Evolutionary conservation across 2,329 filamentous ascomycete species (phyloP).

Genomic region (Fusarium drepaniforme): DNA sequence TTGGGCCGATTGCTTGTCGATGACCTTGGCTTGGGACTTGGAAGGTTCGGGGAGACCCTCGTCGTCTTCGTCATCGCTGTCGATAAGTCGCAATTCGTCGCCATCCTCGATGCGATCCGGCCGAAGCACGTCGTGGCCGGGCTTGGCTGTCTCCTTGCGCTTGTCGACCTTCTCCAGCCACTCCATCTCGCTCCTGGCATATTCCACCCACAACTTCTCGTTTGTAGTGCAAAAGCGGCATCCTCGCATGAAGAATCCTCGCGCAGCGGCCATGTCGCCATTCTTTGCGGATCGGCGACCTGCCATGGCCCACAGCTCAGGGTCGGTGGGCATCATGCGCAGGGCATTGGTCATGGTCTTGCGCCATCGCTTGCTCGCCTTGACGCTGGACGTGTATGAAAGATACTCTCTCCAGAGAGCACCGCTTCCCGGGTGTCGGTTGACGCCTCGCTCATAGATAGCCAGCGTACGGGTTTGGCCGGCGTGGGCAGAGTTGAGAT

Average conservation of each 20-base stretch:
- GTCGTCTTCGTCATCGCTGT: constrained; percentile 60
- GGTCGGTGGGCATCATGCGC: constrained; percentile 86
- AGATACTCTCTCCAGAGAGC: constrained; percentile 93
- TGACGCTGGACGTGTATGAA: constrained; percentile 79
- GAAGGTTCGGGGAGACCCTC: constrained; percentile 60
- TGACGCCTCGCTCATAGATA: constrained; percentile 88
- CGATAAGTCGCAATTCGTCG: constrained; percentile 58
- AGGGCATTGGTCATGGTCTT: constrained; percentile 76
- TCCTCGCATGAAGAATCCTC: constrained; percentile 89
- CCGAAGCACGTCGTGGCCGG: constrained; percentile 54
- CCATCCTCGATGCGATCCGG: constrained; percentile 64
- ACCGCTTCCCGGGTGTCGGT: constrained; percentile 84
- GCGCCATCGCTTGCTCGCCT: constrained; percentile 75
- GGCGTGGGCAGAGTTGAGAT: constrained; percentile 72
- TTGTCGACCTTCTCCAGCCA: constrained; percentile 87
- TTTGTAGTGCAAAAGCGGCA: constrained; percentile 88
- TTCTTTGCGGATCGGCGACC: constrained; percentile 81
- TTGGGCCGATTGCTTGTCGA: constrained; percentile 59
- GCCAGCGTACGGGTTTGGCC: constrained; percentile 88
- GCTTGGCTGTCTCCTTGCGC: constrained; percentile 73
- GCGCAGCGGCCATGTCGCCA: constrained; percentile 87
- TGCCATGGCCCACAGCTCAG: constrained; percentile 88
- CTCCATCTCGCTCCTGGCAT: constrained; percentile 91
- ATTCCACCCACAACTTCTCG: constrained; percentile 85
- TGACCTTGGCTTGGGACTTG: constrained; percentile 56